Base-by-base conservation (phyloP, 108 stramenopile species). In the Ochromonas danica region DNA sequence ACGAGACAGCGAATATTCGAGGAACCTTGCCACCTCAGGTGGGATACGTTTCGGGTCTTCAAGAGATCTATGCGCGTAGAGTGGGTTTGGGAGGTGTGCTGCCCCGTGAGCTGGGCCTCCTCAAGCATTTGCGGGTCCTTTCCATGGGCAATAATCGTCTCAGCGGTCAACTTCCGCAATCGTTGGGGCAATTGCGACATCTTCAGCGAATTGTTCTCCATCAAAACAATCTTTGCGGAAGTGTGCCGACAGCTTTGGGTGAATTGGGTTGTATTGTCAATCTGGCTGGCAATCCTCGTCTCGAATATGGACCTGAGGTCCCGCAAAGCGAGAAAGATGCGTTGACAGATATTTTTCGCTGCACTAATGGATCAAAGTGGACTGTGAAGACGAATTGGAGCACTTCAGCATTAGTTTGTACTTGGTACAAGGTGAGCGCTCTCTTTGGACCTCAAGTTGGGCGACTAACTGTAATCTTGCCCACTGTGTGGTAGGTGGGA, bases 91-190 rank as follows among this genome's bases (percentile, higher is more conserved):
- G 51, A 35, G 72, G 72, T 17, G 22, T 6, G 10, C 6, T 75
- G 3, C 72, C 72, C 38, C 51, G 51, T 27, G 72, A 75, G 25
- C 6, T 75, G 14, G 72, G 72, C 22, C 10, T 14, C 3, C 38
- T 75, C 3, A 27, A 41, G 6, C 27, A 75, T 14, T 31, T 75
- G 40, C 36, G 72, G 6, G 72, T 75, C 30, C 25, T 75, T 3
- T 75, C 72, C 3, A 75, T 75, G 72, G 72, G 72, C 43, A 75
- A 75, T 75, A 75, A 75, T 75, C 43, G 40, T 10, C 28, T 75
- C 10, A 30, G 40, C 14, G 72, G 72, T 38, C 40, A 27, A 31
- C 14, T 75, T 30, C 72, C 72, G 38, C 10, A n/a, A 33, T 35
- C 3, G 6, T 25, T 75, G 3, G n/a, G 72, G 10, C 14, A 42